Base-by-base conservation (phyloP, 1,139 yeast genomes). In the Pichia sp. region DNA sequence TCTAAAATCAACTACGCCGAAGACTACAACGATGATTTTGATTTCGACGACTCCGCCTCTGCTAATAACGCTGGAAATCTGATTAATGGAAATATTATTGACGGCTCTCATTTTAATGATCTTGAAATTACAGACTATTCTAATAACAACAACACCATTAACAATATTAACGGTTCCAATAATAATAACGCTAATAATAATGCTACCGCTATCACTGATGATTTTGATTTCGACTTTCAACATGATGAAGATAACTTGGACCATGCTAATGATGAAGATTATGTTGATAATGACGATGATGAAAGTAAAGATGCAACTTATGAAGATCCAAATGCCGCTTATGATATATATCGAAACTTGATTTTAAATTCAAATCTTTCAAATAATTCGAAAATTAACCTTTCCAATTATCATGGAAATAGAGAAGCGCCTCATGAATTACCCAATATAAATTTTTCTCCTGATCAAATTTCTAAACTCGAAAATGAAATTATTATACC, bases 1-100 rank as follows among this genome's bases (percentile, higher is more conserved):
- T 50, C 47, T 15, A 81, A 79, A 38, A 78, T 87, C 40, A 87
- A 84, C 59, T 89, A 88, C 56, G 91, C 96, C 0, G 97, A 88
- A 53, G 87, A 79, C 41, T 70, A 42, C 16, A 42, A 35, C 16
- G 94, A 84, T 54, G 94, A 85, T 46, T 75, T 77, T 45, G 85
- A 80, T 11, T 35, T 40, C 15, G 43, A 35, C 10, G 38, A 37
- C 36, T 86, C 80, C 19, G 15, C 34, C 3, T 21, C 27, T 11
- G 21, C 11, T 21, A 34, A 35, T 21, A 26, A 23, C 33, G 16
- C 13, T 13, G 20, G 21, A 4, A 19, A 20, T 31, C 7, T 7
- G 11, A 26, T 11, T 20, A 32, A 28, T 14, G 6, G 4, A 9
- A 18, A 10, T 19, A 18, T 13, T 10, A 25, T 13, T 16, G 18